Percentiles rank a stretch among this genome's conserved stretches.
Evolutionary conservation across 768 basidiomycete species (phyloP).

Genomic region (Psilocybe cubensis): DNA sequence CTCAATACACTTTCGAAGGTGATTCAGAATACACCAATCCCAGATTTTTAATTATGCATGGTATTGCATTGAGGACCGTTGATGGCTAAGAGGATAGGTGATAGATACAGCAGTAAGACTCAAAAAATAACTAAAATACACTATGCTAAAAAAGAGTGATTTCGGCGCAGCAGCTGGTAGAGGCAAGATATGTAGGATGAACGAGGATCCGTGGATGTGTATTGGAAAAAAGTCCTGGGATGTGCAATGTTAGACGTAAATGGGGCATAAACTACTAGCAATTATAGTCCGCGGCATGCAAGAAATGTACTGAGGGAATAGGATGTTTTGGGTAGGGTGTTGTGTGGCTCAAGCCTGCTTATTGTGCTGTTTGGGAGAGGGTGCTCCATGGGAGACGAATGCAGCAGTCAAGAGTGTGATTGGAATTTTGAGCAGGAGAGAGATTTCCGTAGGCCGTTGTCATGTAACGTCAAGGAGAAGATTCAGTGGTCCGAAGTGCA

Average conservation of each 20-base stretch:
- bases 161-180: too few relatives aligned
- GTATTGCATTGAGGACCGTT: background rate
- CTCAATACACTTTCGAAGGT: too few relatives aligned
- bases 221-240: background rate
- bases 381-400: too few relatives aligned
- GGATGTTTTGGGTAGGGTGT: background rate
- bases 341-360: too few relatives aligned
- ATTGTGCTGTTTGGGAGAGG: background rate
- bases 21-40: too few relatives aligned
- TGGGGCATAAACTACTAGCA: background rate
- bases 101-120: conserved; percentile 9
- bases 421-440: too few relatives aligned
- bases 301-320: background rate
- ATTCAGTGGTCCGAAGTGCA: too few relatives aligned
- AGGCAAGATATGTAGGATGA: background rate
- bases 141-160: conserved; percentile 8
- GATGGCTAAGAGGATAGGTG: background rate
- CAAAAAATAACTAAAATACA: conserved; percentile 8
- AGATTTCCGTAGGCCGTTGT: too few relatives aligned
- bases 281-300: background rate
- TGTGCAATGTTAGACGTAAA: background rate
- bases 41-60: too few relatives aligned
- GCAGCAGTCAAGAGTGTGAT: too few relatives aligned
- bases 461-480: too few relatives aligned
- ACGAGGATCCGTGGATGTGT: too few relatives aligned